Base-by-base conservation (phyloP, 2,329 filamentous ascomycete species). In the Polychaeton citri region DNA sequence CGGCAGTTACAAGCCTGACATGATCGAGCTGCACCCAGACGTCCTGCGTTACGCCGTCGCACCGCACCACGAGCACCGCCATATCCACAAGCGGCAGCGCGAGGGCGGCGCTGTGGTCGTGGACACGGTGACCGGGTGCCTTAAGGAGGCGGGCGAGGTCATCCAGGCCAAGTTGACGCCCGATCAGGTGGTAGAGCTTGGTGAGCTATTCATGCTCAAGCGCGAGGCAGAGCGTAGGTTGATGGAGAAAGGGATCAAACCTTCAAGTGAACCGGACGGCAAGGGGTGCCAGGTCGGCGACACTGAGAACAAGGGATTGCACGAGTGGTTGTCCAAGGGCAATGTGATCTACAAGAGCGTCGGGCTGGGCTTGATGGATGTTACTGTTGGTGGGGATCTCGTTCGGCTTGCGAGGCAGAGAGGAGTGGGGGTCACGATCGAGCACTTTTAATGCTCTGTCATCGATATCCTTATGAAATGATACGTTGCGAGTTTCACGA, bases 141-240 rank as follows among this genome's bases (percentile, higher is more conserved):
- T 94, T 30, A 77, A 78, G 47, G 84, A 94, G 53, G 81, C 87
- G 0, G 88, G 88, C 0, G 88, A 96, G 62, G 66, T 96, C 33
- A 79, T 92, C 7, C 74, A 84, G 45, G 83, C 84, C 0, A 77
- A 76, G 0, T 64, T 95, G 19, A 67, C 68, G 16, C 76, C 82
- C 0, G 70, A 76, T 32, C 79, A 92, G 47, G 70, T 95, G 3
- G 82, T 94, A 0, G 88, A 95, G 57, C 63, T 95, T 1, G 88
- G 87, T 3, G 87, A 95, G 53, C 63, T 95, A 33, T 59, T 79
- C 41, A 78, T 78, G 72, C 58, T 78, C 47, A 72, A 70, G 51
- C 58, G 68, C 32, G 69, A 72, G 36, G 65, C 66, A 2, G 62
- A 66, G 46, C 41, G 49, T 38, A 40, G 55, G 30, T 39, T 52